A percentile compares a stretch with the other conserved stretches of the same genome.
Evolutionary conservation across 768 basidiomycete species (phyloP).

Genomic region (Tulasnella sp.): DNA sequence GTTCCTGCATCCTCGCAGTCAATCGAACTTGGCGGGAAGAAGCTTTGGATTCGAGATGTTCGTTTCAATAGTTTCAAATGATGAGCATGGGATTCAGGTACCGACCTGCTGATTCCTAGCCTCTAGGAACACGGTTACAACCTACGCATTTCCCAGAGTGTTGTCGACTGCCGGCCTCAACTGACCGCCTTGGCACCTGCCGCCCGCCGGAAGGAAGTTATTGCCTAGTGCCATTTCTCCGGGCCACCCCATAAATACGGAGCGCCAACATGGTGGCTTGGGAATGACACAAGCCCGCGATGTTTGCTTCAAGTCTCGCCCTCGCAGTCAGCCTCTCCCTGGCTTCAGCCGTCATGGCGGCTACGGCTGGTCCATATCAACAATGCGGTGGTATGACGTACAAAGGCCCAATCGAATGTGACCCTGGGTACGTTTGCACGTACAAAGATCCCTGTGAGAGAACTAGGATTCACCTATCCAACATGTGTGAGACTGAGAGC

Average conservation of each 20-base stretch:
- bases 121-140: not conserved
- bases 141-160: not conserved
- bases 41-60: not conserved
- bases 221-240: not conserved
- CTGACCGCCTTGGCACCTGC: not conserved
- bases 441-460: not conserved
- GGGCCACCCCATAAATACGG: not conserved
- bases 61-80: not conserved
- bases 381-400: not conserved
- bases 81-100: not conserved
- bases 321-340: not conserved
- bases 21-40: not conserved
- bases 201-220: not conserved
- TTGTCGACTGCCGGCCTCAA: not conserved
- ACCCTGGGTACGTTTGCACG: not conserved
- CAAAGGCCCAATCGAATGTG: not conserved
- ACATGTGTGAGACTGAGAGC: too few species aligned
- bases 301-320: not conserved
- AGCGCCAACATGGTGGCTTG: not conserved
- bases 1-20: not conserved
- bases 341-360: not conserved
- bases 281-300: not conserved
- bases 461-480: too few species aligned
- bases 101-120: not conserved
- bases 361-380: not conserved